Evolutionary conservation across 2,329 filamentous ascomycete species (phyloP).

Genomic region (Penicillium thymicola): DNA sequence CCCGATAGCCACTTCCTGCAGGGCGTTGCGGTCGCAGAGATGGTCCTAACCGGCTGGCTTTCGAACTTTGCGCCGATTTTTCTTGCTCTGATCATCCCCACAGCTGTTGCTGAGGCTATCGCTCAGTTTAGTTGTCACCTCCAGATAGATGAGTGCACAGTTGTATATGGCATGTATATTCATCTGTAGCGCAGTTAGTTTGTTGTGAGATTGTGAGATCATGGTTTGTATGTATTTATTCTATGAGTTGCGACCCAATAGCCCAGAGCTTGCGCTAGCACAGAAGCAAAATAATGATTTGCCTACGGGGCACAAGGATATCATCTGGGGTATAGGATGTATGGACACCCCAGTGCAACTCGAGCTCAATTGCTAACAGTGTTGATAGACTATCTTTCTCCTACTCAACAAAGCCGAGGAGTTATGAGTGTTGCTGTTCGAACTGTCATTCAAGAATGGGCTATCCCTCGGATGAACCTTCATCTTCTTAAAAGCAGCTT

Average conservation of each 20-base stretch:
- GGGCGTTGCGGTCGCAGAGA: background rate
- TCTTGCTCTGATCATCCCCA: background rate
- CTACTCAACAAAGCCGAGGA: conserved; percentile 28
- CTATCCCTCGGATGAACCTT: conserved; percentile 30
- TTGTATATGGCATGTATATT: background rate
- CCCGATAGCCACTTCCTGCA: background rate
- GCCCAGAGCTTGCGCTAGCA: conserved; percentile 15
- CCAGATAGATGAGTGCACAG: background rate
- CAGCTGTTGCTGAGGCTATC: background rate
- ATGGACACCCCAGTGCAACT: background rate
- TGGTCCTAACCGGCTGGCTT: background rate
- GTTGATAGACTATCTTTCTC: conserved; percentile 21
- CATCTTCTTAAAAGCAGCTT: conserved; percentile 17
- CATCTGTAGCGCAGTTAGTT: background rate
- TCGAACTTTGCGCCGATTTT: background rate
- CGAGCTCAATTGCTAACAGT: background rate
- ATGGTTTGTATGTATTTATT: no score
- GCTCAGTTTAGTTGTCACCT: background rate
- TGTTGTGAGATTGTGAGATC: background rate
- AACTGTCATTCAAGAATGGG: conserved; percentile 25
- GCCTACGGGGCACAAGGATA: conserved; percentile 19
- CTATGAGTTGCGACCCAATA: conserved; percentile 19
- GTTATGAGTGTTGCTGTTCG: conserved; percentile 28
- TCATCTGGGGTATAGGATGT: conserved; percentile 29
- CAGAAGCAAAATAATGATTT: conserved; percentile 19